Evolutionary conservation across 352 stramenopile species (phyloP).

Genomic region (Phytophthora constricta): DNA sequence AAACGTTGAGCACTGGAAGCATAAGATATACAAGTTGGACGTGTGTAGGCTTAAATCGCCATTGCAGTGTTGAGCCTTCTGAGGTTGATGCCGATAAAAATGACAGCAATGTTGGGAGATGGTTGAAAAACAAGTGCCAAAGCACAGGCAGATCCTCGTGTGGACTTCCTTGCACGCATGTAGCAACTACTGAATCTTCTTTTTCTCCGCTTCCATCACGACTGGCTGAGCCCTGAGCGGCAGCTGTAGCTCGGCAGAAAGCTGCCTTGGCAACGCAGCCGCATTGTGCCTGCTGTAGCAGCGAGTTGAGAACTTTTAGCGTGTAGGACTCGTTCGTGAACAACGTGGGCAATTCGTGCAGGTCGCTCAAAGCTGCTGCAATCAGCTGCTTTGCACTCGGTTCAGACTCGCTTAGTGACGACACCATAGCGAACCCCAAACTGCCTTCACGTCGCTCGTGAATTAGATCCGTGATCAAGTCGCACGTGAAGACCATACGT

Average conservation of each 20-base stretch:
- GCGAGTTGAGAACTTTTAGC: conserved; percentile 81
- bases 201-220: not conserved
- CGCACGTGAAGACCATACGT: conserved; percentile 82
- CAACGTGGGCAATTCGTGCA: conserved; percentile 55
- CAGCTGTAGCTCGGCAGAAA: conserved; percentile 31
- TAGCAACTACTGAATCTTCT: conserved; percentile 6
- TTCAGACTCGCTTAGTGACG: conserved; percentile 42
- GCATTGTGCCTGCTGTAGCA: conserved; percentile 74
- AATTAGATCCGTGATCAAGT: conserved; percentile 80
- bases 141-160: conserved; percentile 65
- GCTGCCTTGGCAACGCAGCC: conserved; percentile 70
- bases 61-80: conserved; percentile 18
- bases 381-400: conserved; percentile 51
- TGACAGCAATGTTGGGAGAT: conserved; percentile 47
- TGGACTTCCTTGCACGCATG: conserved; percentile 44
- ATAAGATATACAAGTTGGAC: conserved; percentile 80
- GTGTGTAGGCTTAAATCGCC: conserved; percentile 63
- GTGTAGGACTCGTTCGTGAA: conserved; percentile 77
- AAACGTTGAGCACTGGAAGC: conserved; percentile 78
- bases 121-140: conserved; percentile 64
- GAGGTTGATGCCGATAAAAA: conserved; percentile 33
- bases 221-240: conserved; percentile 1
- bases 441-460: conserved; percentile 69
- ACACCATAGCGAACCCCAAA: conserved; percentile 60
- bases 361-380: conserved; percentile 42